Evolutionary conservation across 352 stramenopile species (phyloP).

Genomic region (Globisporangium acanthophoron): DNA sequence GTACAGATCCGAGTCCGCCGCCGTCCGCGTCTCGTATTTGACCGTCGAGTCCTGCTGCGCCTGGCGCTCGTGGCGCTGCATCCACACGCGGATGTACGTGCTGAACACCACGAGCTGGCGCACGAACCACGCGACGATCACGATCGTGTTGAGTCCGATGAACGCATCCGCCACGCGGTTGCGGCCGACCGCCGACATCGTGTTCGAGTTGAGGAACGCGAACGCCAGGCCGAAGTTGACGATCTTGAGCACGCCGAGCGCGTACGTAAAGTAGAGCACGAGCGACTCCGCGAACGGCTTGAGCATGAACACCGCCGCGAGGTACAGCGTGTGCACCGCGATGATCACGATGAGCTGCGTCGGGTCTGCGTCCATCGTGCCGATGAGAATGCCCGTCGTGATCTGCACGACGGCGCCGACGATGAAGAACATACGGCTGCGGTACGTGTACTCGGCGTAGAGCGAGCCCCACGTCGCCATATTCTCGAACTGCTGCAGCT

Average conservation of each 20-base stretch:
- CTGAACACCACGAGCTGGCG: slow-evolving; percentile 55
- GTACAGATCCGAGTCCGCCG: slow-evolving; percentile 37
- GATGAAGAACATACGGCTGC: slow-evolving; percentile 61
- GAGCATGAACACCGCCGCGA: slow-evolving; percentile 39
- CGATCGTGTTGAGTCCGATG: slow-evolving; percentile 58
- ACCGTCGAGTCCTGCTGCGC: slow-evolving; percentile 14
- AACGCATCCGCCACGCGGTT: slow-evolving; percentile 41
- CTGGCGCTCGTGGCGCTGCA: slow-evolving; percentile 35
- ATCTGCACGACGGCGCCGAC: slow-evolving; percentile 51
- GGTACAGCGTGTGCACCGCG: slow-evolving; percentile 42
- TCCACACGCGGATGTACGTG: slow-evolving; percentile 47
- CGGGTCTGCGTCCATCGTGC: slow-evolving; percentile 44
- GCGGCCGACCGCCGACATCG: slow-evolving; percentile 29
- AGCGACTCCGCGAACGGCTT: slow-evolving; percentile 31
- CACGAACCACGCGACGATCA: slow-evolving; percentile 54
- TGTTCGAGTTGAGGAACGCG: slow-evolving; percentile 46
- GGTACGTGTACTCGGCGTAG: slow-evolving; percentile 59
- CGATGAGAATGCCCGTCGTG: slow-evolving; percentile 45
- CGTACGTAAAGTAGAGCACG: slow-evolving; percentile 44
- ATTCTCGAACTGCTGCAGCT: slow-evolving; percentile 53
- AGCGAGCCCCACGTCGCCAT: slow-evolving; percentile 56
- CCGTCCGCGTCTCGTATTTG: slow-evolving; percentile 32
- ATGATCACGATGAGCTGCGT: slow-evolving; percentile 55
- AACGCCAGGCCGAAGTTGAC: slow-evolving; percentile 57
- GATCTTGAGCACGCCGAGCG: slow-evolving; percentile 42